Evolutionary conservation across 179 eudicot species (phyloP).

Genomic region (Silene noctiflora): DNA sequence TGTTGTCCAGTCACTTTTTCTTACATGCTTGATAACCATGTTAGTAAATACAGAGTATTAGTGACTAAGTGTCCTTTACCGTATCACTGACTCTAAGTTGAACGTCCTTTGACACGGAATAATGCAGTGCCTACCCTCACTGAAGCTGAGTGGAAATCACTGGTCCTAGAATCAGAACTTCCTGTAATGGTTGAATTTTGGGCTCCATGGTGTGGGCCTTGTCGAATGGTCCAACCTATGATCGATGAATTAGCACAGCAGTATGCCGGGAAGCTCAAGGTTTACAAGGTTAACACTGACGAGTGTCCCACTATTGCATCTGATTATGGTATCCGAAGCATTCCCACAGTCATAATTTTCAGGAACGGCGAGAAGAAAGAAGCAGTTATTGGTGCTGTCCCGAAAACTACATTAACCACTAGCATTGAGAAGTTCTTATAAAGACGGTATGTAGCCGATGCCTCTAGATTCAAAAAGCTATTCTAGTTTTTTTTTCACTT

Average conservation of each 20-base stretch:
- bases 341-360: conserved; percentile 83
- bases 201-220: conserved; percentile 99
- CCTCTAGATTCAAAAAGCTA: conserved; percentile 4
- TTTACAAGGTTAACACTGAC: conserved; percentile 83
- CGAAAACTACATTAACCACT: conserved; percentile 61
- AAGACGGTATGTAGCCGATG: conserved; percentile 19
- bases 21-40: not conserved
- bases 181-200: conserved; percentile 88
- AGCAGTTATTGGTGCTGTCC: conserved; percentile 86
- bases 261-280: conserved; percentile 64
- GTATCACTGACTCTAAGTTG: conserved; percentile 11
- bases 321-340: conserved; percentile 76
- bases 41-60: no score
- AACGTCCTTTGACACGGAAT: conserved; percentile 21
- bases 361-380: conserved; percentile 92
- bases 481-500: conserved; percentile 13
- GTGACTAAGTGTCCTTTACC: no score
- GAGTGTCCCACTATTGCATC: conserved; percentile 75
- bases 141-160: conserved; percentile 56
- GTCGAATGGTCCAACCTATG: conserved; percentile 82
- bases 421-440: conserved; percentile 56
- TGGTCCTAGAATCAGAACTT: conserved; percentile 50
- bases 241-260: conserved; percentile 71
- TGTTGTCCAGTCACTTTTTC: not conserved
- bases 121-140: conserved; percentile 58